phyloP scores from a whole-genome alignment of 177 flowering plant species.

The Vitis hybrid region DNA sequence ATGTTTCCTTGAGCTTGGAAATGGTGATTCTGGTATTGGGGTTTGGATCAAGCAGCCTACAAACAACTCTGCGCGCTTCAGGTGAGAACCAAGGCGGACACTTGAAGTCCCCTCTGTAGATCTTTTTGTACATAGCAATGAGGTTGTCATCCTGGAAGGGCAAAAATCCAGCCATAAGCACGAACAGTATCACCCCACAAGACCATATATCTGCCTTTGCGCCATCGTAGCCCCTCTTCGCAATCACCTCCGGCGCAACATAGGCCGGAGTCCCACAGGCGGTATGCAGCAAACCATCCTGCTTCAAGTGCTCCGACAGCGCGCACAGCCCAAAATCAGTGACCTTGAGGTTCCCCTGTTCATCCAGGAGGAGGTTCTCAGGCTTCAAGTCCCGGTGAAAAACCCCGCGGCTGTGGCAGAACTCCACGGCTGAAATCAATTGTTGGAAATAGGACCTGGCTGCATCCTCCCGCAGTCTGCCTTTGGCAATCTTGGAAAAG shows the following conservation, averaged over 20 bases:
- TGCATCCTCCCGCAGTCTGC: conserved; percentile 34
- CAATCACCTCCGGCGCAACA: conserved; percentile 53
- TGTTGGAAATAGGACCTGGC: conserved; percentile 44
- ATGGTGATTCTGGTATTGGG: conserved; percentile 32
- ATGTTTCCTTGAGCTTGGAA: conserved; percentile 26
- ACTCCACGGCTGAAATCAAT: conserved; percentile 42
- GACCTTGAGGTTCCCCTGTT: conserved; percentile 42
- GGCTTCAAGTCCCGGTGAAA: conserved; percentile 56
- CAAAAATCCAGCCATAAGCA: conserved; percentile 47
- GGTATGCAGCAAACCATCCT: conserved; percentile 47
- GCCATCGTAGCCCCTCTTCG: conserved; percentile 48
- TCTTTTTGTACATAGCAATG: conserved; percentile 42
- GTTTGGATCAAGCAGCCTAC: conserved; percentile 37
- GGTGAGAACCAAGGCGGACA: conserved; percentile 51
- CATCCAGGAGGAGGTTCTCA: conserved; percentile 48
- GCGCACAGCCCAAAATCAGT: conserved; percentile 54
- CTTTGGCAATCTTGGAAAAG: conserved; percentile 35
- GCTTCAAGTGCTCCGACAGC: conserved; percentile 36
- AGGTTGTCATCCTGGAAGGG: conserved; percentile 50
- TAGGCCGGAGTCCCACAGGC: conserved; percentile 58
- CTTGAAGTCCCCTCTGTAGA: conserved; percentile 48
- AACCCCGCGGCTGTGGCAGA: conserved; percentile 57
- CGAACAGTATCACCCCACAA: conserved; percentile 46
- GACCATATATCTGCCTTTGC: conserved; percentile 58
- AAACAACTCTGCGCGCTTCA: conserved; percentile 26